A percentile compares a stretch with the other conserved stretches of the same genome.
Evolutionary conservation across 1,284 basidiomycete genomes (phyloP).

Genomic region (Apiotrichum akiyoshidainum): DNA sequence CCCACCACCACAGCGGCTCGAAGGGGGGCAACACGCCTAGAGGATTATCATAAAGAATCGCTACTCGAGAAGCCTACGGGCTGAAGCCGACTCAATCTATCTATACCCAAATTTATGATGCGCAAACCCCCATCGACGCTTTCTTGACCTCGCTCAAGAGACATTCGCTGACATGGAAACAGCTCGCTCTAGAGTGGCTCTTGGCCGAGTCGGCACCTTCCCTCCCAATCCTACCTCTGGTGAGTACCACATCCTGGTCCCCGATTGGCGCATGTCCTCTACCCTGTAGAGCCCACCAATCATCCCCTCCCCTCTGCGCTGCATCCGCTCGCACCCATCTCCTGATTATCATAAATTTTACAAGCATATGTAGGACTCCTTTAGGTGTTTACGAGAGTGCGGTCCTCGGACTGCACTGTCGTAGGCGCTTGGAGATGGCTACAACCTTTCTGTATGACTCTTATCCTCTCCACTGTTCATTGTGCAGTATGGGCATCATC

Average conservation of each 20-base stretch:
- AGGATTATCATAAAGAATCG: constrained; percentile 50
- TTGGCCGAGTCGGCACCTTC: not conserved
- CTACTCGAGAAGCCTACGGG: constrained; percentile 46
- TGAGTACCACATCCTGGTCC: not conserved
- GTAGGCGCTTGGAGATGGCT: constrained; percentile 33
- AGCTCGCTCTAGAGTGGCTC: constrained; percentile 1
- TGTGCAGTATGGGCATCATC: no score
- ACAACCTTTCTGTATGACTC: constrained; percentile 40
- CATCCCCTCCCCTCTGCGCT: not conserved
- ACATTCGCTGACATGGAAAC: not conserved
- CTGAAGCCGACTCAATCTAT: constrained; percentile 46
- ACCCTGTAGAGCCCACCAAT: no score
- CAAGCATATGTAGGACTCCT: constrained; percentile 52
- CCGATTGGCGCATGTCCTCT: not conserved
- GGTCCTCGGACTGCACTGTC: no score
- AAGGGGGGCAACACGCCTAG: constrained; percentile 11
- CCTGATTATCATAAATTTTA: constrained; percentile 44
- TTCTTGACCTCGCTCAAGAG: no score
- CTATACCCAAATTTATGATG: constrained; percentile 49
- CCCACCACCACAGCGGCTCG: constrained; percentile 1
- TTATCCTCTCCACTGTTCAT: not conserved
- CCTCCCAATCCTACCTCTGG: not conserved
- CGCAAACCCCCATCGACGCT: constrained; percentile 2
- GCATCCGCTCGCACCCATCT: constrained; percentile 7
- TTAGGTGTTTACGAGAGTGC: constrained; percentile 6